These are phyloP conservation scores for Sutorius australiensis DNA, from an alignment of 768 basidiomycete genomes.

Conservation along the genomic window DNA sequence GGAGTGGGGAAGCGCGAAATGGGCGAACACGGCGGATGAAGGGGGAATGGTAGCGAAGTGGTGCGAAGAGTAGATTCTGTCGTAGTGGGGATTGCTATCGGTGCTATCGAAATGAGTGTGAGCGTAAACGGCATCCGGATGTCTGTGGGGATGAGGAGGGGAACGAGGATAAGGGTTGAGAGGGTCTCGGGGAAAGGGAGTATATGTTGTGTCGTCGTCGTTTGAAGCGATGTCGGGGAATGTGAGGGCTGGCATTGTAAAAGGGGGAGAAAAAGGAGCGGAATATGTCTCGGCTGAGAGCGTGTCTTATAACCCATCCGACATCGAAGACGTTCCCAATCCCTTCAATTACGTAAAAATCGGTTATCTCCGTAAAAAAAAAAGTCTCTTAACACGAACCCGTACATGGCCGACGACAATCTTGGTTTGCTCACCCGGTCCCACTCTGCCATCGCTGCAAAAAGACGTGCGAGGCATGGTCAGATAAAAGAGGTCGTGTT, in stretches of 20 bases:
- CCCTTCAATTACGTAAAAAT: constrained; percentile 22
- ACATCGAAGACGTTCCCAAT: constrained; percentile 27
- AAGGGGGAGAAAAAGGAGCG: constrained; percentile 20
- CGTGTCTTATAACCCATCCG: constrained; percentile 30
- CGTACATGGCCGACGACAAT: constrained; percentile 40
- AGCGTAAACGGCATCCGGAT: constrained; percentile 13
- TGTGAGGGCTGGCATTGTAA: constrained; percentile 30
- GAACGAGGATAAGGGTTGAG: constrained; percentile 24
- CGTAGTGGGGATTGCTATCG: constrained; percentile 9
- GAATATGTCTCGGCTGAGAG: constrained; percentile 34
- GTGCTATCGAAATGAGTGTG: constrained; percentile 27
- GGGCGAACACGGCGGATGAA: constrained; percentile 26
- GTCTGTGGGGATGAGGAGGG: constrained; percentile 16
- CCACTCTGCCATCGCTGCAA: constrained; percentile 59
- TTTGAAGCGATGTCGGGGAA: constrained; percentile 5
- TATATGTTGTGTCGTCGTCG: constrained; percentile 2
- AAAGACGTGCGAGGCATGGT: constrained; percentile 58
- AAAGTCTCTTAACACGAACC: not conserved
- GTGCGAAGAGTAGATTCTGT: constrained; percentile 13
- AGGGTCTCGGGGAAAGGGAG: constrained; percentile 2
- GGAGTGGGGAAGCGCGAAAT: constrained; percentile 20
- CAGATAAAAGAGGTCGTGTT: constrained; percentile 82
- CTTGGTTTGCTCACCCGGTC: constrained; percentile 57
- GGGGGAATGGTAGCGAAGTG: constrained; percentile 11
- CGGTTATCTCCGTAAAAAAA: constrained; percentile 20